phyloP scores from a whole-genome alignment of 371 early-diverging fungal genomes.

The Blastocladiella emersonii region DNA sequence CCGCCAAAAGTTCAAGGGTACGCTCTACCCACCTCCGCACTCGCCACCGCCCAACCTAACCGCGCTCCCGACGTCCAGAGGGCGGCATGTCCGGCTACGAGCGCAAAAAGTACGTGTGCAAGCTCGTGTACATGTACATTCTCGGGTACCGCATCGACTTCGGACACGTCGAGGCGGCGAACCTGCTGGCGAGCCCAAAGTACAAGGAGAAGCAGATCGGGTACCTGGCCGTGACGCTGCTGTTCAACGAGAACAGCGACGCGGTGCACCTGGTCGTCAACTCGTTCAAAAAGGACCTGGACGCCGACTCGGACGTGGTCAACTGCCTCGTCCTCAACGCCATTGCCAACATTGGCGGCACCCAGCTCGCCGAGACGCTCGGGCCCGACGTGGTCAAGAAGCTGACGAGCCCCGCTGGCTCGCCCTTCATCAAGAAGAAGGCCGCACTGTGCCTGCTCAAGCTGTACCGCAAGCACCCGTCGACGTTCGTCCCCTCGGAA shows the following conservation, averaged over 20 bases:
- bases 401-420: conserved; percentile 24
- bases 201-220: conserved; percentile 96
- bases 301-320: conserved; percentile 71
- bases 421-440: conserved; percentile 83
- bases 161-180: conserved; percentile 91
- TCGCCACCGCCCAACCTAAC: background rate
- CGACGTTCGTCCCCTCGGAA: conserved; percentile 69
- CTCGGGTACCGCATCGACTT: conserved; percentile 96
- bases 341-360: conserved; percentile 84
- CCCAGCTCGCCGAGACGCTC: conserved; percentile 80
- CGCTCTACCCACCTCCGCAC: background rate
- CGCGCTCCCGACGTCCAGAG: conserved; percentile 33
- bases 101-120: conserved; percentile 96
- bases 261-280: conserved; percentile 68
- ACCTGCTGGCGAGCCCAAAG: conserved; percentile 69
- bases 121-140: conserved; percentile 94
- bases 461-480: conserved; percentile 76
- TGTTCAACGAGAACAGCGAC: conserved; percentile 77
- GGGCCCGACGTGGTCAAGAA: conserved; percentile 68
- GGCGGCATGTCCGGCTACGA: conserved; percentile 84
- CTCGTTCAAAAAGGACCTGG: conserved; percentile 75
- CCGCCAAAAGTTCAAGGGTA: conserved; percentile 92
- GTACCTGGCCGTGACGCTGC: conserved; percentile 82
- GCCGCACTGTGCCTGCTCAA: conserved; percentile 84
- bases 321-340: conserved; percentile 86